Evolutionary conservation across 1,139 yeast species (phyloP).

Genomic region (Wickerhamiella pararugosa): DNA sequence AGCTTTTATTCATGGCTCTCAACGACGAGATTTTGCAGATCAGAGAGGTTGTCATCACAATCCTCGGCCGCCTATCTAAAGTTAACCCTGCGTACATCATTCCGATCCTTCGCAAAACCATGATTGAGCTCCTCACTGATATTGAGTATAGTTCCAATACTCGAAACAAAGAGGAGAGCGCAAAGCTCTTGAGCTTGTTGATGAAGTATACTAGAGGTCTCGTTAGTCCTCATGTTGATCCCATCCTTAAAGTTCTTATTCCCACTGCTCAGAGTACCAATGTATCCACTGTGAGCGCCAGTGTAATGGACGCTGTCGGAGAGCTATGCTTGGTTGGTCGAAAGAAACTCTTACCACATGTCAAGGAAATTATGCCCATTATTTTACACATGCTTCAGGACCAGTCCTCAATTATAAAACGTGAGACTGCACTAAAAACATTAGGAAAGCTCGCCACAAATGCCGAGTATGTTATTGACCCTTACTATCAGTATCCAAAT

Average conservation of each 20-base stretch:
- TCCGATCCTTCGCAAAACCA: slow-evolving; percentile 74
- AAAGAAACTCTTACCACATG: slow-evolving; percentile 60
- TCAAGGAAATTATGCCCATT: slow-evolving; percentile 70
- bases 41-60: slow-evolving; percentile 60
- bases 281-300: slow-evolving; percentile 62
- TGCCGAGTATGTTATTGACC: slow-evolving; percentile 91
- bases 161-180: slow-evolving; percentile 77
- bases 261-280: slow-evolving; percentile 57
- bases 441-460: slow-evolving; percentile 81
- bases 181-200: slow-evolving; percentile 54
- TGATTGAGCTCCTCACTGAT: slow-evolving; percentile 73
- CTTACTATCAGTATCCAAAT: slow-evolving; percentile 81
- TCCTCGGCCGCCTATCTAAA: slow-evolving; percentile 70
- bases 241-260: slow-evolving; percentile 68
- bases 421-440: slow-evolving; percentile 81
- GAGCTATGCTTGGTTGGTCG: slow-evolving; percentile 83
- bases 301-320: slow-evolving; percentile 80
- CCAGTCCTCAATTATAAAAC: slow-evolving; percentile 68
- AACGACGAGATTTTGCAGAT: slow-evolving; percentile 84
- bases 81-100: slow-evolving; percentile 93
- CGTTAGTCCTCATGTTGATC: slow-evolving; percentile 78
- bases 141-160: slow-evolving; percentile 65
- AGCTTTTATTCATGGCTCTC: slow-evolving; percentile 70
- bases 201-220: slow-evolving; percentile 67
- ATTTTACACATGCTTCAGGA: slow-evolving; percentile 81